phyloP scores from a whole-genome alignment of 306 rosid species.

The Fagus sylvatica region DNA sequence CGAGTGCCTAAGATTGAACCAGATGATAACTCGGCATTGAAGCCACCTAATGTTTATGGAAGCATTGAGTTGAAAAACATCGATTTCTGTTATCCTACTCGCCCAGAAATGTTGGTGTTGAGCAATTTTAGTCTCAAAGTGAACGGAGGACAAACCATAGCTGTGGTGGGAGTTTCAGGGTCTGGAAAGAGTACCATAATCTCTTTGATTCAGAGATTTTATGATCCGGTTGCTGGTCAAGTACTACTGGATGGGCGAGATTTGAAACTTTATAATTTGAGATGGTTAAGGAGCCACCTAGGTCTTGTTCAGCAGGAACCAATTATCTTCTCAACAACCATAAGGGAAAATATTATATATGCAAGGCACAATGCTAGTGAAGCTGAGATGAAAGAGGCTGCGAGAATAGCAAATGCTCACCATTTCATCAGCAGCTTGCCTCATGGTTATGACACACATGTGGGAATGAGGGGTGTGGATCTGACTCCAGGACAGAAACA shows the following conservation, averaged over 20 bases:
- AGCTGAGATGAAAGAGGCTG: conserved; percentile 99
- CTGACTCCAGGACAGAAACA: conserved; percentile 99
- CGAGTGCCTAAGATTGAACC: conserved; percentile 96
- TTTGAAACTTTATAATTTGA: conserved; percentile 79
- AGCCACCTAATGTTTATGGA: conserved; percentile 95
- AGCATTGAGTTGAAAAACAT: conserved; percentile 90
- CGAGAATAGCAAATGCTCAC: conserved; percentile 98
- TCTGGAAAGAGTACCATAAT: conserved; percentile 98
- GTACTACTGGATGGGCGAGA: conserved; percentile 92
- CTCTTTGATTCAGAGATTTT: conserved; percentile 92
- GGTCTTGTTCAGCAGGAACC: conserved; percentile 99
- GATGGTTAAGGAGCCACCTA: conserved; percentile 96
- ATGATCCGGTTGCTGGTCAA: conserved; percentile 98
- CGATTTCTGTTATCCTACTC: conserved; percentile 96
- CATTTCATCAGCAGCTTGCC: conserved; percentile 98
- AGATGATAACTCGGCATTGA: conserved; percentile 82
- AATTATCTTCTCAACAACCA: conserved; percentile 91
- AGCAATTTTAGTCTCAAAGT: conserved; percentile 96
- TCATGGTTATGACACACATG: conserved; percentile 97
- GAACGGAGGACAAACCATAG: conserved; percentile 94
- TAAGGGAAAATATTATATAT: conserved; percentile 94
- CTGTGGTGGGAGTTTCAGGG: conserved; percentile 98
- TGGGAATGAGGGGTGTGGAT: conserved; percentile 99
- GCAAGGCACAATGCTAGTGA: conserved; percentile 99
- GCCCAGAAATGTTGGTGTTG: conserved; percentile 89